Evolutionary conservation across 768 basidiomycete species (phyloP), one percentile per base, ranked within the genome.

Genomic region (Boletus speciosus): DNA sequence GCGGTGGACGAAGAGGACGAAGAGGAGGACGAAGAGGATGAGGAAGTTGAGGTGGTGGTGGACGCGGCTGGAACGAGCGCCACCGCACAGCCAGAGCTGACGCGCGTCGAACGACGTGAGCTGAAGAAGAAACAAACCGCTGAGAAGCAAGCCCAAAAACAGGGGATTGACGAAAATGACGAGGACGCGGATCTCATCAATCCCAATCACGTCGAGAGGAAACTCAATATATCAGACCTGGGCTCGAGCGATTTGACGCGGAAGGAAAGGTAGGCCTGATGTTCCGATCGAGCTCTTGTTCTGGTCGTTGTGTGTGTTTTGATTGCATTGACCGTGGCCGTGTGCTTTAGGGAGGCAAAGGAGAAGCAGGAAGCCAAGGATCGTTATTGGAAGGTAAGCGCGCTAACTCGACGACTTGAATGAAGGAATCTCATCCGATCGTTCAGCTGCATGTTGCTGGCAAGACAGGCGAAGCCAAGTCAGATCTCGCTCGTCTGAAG

Each of bases 301-400:
- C 40, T 54, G 27, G 59, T 49, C 12, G 14, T 48, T 0, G 14
- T 27, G 16, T 34, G 32, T 2, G 27, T 21, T 21, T 32, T 10
- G 34, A 54, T 21, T n/a, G 1, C 6, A 27, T 45, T 54, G 15
- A 54, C 31, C 10, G 14, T 35, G 19, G 29, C 38, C 9, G 21
- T 32, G 14, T 23, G 8, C 27, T 51, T 31, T 57, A 94, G 94
- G 59, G 95, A 97, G 66, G 86, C 85, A 66, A 93, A 94, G 67
- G 93, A 95, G 72, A 94, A 93, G 75, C 80, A 88, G 63, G 93
- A 93, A 1, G 90, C 93, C 2, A 83, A 90, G 66, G 91, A 93
- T 27, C 76, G 81, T 25, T 96, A 96, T 69, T 86, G 86, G 85
- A 92, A 95, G 81, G 88, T 90, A 27, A 1, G 75, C 58, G 14